Percentiles rank a stretch among this genome's conserved stretches.
These are phyloP conservation scores for Acorus gramineus DNA, from an alignment of 106 monocot species.

Conservation along the genomic window DNA sequence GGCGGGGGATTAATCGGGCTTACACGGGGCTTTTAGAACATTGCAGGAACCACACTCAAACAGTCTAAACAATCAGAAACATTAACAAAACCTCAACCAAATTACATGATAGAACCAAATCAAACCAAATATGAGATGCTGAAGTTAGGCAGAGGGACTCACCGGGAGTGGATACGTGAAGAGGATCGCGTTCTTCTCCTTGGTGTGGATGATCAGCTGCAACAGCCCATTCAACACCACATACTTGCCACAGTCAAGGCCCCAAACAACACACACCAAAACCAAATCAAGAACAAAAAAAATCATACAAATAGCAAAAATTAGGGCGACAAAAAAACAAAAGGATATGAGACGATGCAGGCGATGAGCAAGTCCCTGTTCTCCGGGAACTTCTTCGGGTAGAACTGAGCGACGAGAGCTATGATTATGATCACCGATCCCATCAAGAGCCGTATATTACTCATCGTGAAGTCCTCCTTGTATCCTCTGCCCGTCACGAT, in stretches of 20 bases:
- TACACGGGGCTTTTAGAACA: too few relatives aligned
- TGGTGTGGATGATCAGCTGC: conserved; percentile 61
- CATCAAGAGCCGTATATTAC: conserved; percentile 58
- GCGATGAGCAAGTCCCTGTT: conserved; percentile 66
- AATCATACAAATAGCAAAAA: conserved; percentile 1
- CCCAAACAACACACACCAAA: conserved; percentile 6
- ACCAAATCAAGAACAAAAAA: background rate
- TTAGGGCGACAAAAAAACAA: background rate
- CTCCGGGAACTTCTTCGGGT: conserved; percentile 91
- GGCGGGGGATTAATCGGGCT: too few relatives aligned
- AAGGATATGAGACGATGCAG: conserved; percentile 96
- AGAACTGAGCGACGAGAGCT: conserved; percentile 87
- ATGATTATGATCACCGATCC: conserved; percentile 62
- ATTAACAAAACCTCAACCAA: too few relatives aligned
- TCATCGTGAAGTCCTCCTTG: conserved; percentile 59
- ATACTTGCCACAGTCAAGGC: conserved; percentile 73
- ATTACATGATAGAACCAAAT: too few relatives aligned
- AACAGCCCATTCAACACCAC: conserved; percentile 65
- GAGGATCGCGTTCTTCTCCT: conserved; percentile 93
- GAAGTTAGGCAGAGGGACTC: conserved; percentile 15
- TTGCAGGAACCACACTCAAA: too few relatives aligned
- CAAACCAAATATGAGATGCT: background rate
- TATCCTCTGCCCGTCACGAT: conserved; percentile 71
- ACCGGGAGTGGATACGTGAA: conserved; percentile 89
- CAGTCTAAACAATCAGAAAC: too few relatives aligned